phyloP scores from a whole-genome alignment of 2,329 filamentous ascomycete species.

The Fusarium stilboides region DNA sequence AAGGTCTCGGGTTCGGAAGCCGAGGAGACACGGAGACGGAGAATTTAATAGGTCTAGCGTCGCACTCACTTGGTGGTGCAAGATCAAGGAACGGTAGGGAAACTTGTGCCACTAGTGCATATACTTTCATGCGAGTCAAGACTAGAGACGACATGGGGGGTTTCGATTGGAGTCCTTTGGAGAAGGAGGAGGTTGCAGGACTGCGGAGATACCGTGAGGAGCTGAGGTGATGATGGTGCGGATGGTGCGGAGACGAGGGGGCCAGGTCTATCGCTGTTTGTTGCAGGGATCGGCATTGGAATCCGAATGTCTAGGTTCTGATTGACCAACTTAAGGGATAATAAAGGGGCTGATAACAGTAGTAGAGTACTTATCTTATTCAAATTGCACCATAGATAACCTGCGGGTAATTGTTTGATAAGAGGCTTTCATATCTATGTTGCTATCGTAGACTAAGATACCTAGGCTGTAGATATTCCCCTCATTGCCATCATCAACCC shows the following conservation, averaged over 20 bases:
- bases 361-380: too few relatives aligned
- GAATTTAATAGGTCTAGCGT: not conserved
- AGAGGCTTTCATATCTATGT: too few relatives aligned
- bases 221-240: not conserved
- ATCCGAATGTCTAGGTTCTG: constrained; percentile 5
- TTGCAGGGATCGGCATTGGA: constrained; percentile 20
- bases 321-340: not conserved
- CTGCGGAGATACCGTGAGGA: constrained; percentile 43
- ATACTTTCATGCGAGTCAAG: too few relatives aligned
- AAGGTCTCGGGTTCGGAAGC: constrained; percentile 5
- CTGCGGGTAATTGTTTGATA: too few relatives aligned
- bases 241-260: constrained; percentile 29
- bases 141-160: constrained; percentile 5
- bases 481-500: not conserved
- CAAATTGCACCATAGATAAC: too few relatives aligned
- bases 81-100: not conserved
- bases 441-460: not conserved
- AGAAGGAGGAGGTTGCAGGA: constrained; percentile 23
- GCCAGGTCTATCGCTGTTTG: not conserved
- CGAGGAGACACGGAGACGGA: constrained; percentile 1
- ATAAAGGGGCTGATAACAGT: constrained; percentile 10
- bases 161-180: constrained; percentile 36
- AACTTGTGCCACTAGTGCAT: too few relatives aligned
- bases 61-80: not conserved
- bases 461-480: not conserved